Evolutionary conservation across 169 alveolate genomes (phyloP).

Genomic region (Babesia ovata): DNA sequence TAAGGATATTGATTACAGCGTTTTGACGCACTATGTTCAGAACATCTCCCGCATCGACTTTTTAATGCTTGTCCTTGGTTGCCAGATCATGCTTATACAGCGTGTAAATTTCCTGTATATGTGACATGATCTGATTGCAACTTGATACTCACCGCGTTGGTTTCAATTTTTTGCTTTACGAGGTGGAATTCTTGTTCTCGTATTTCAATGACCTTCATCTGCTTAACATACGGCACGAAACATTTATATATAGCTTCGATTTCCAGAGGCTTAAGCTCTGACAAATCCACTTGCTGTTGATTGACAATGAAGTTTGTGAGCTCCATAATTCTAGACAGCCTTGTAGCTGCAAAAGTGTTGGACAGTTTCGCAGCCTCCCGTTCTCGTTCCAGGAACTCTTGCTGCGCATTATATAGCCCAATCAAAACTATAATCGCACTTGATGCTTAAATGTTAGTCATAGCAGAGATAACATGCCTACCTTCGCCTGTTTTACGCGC

Average conservation of each 20-base stretch:
- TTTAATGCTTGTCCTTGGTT: neutral
- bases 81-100: conserved; percentile 20
- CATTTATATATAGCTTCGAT: conserved; percentile 2
- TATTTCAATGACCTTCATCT: conserved; percentile 18
- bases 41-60: too few species aligned
- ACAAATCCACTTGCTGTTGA: neutral
- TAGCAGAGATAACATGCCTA: neutral
- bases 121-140: neutral
- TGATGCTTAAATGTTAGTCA: neutral
- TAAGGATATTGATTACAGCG: too few species aligned
- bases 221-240: conserved; percentile 19
- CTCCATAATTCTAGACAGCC: conserved; percentile 19
- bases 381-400: conserved; percentile 18
- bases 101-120: conserved; percentile 9
- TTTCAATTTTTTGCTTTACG: conserved; percentile 3
- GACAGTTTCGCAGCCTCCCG: neutral
- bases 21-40: too few species aligned
- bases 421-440: neutral
- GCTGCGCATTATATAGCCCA: neutral
- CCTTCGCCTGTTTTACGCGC: conserved; percentile 49
- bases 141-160: conserved; percentile 22
- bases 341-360: neutral
- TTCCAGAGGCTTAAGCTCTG: conserved; percentile 5
- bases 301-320: conserved; percentile 25
- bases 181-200: conserved; percentile 27